phyloP scores from a whole-genome alignment of 2,329 filamentous ascomycete genomes.

The Colletotrichum musicola region DNA sequence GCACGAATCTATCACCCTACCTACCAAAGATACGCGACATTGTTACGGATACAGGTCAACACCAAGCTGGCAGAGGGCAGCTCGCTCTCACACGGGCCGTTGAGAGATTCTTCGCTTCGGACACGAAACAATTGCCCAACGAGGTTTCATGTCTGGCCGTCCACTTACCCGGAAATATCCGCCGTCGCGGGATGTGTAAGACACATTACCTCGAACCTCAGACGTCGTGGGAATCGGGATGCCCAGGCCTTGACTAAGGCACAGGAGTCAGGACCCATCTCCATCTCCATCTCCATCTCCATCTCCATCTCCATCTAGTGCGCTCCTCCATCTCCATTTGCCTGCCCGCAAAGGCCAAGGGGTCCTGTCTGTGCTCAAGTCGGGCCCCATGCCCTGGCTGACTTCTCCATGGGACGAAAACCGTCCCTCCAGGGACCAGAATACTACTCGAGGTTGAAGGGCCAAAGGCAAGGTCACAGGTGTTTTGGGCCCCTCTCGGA shows the following conservation, averaged over 20 bases:
- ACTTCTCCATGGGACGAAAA: conserved; percentile 19
- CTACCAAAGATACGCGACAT: no score
- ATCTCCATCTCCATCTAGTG: no score
- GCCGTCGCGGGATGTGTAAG: conserved; percentile 11
- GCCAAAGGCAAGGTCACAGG: no score
- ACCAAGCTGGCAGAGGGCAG: not conserved
- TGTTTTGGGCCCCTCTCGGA: conserved; percentile 25
- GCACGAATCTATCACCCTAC: no score
- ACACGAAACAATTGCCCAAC: conserved; percentile 28
- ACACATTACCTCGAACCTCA: conserved; percentile 9
- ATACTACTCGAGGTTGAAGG: no score
- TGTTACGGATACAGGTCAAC: no score
- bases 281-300: not conserved
- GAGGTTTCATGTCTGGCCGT: conserved; percentile 16
- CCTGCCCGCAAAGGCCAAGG: conserved; percentile 15
- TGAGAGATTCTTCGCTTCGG: not conserved
- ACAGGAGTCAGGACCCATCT: no score
- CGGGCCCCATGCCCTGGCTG: conserved; percentile 13
- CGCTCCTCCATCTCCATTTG: not conserved
- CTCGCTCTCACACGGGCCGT: not conserved
- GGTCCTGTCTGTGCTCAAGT: conserved; percentile 19
- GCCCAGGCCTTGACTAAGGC: conserved; percentile 17
- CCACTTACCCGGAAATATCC: conserved; percentile 16
- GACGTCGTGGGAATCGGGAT: not conserved
- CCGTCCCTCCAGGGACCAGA: not conserved